Conservation (phyloP, 164 flowering plant species). For the Vitis rotundifolia region DNA sequence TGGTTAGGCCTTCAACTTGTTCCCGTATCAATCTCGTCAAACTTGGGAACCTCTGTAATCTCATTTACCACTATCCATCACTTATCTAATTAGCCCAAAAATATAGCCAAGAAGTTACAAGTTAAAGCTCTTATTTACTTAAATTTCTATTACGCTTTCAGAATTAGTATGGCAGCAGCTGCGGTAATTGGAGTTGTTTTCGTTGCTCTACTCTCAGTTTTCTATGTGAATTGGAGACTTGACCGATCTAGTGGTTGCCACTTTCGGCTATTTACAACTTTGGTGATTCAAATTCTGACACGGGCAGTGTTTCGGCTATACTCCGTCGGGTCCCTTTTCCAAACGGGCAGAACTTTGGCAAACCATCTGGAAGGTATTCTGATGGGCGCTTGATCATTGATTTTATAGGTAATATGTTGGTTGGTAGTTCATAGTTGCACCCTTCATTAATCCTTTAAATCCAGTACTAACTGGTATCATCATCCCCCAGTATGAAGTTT, state of each 20-base stretch:
- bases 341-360: conserved; percentile 30
- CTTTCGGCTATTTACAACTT: conserved; percentile 47
- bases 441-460: no score
- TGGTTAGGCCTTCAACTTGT: no score
- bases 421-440: no score
- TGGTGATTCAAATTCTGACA: conserved; percentile 53
- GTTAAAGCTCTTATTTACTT: no score
- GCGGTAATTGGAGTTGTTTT: background rate
- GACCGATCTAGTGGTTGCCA: conserved; percentile 5
- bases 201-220: conserved; percentile 4
- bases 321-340: conserved; percentile 21
- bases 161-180: background rate
- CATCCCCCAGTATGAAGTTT: no score
- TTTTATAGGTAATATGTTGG: conserved; percentile 29
- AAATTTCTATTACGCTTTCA: no score
- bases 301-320: conserved; percentile 33
- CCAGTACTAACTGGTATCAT: no score
- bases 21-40: no score
- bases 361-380: conserved; percentile 30
- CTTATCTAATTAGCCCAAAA: no score
- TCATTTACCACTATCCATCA: no score
- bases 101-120: no score
- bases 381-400: conserved; percentile 48
- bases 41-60: no score
- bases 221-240: background rate